Base-by-base conservation (phyloP, 1,284 basidiomycete genomes). In the Lignosus rhinocerotis region DNA sequence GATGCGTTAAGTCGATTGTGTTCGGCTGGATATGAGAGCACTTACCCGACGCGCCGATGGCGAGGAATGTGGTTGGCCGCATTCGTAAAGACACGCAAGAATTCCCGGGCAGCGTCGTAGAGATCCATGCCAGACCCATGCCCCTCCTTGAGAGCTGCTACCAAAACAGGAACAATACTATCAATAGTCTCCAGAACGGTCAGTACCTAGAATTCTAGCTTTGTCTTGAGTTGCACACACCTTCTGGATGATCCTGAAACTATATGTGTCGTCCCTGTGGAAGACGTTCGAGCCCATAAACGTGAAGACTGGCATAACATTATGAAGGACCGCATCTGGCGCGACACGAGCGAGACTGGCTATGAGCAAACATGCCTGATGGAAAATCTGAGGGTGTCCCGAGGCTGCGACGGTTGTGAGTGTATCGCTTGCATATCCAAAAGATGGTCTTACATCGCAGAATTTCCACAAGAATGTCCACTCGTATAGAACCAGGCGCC, bases 261-360 rank as follows among this genome's bases (percentile, higher is more conserved):
- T 96, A 75, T 96, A 96, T 0, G 91, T 86, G 71, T 99, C 97
- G 69, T 99, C 97, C 46, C 96, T 84, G 72, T 98, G 95, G 76
- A 99, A 90, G 21, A 98, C 89, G 59, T 94, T 94, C 8, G 94
- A 92, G 31, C 97, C 96, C 90, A 99, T 98, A 77, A 98, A 99
- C 0, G 96, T 98, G 77, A 99, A 98, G 57, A 99, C 90, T 6
- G 97, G 96, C 94, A 99, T 98, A 60, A 98, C 85, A 68, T 97
- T 95, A 72, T 94, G 94, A 32, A 98, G 80, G 14, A 97, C 93
- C 8, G 93, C 90, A 59, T 96, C 94, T 0, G 96, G 95, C 0
- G 90, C 88, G 45, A 98, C 78, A 33, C 87, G 83, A 1, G 94
- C 92, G 51, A 99, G 77, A 61, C 83, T 89, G 3, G 94, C 88